phyloP scores from a whole-genome alignment of 1,139 yeast species.

The Diutina siamensis region DNA sequence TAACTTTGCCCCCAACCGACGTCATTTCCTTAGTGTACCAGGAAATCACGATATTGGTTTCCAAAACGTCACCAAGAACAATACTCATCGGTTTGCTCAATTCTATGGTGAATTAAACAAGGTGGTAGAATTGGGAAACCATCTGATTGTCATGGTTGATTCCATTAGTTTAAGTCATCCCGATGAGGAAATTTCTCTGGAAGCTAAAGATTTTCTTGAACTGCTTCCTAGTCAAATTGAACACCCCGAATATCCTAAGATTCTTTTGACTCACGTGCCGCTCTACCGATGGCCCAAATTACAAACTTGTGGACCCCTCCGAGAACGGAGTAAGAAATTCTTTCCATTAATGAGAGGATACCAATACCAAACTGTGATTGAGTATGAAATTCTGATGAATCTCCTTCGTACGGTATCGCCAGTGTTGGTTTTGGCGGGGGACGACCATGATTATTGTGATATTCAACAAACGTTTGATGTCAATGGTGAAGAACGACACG shows the following conservation, averaged over 20 bases:
- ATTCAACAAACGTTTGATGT: slow-evolving; percentile 28
- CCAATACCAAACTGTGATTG: slow-evolving; percentile 71
- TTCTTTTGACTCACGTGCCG: slow-evolving; percentile 75
- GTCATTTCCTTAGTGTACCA: slow-evolving; percentile 53
- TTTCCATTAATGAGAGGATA: slow-evolving; percentile 64
- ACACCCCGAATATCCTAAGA: slow-evolving; percentile 40
- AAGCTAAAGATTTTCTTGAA: slow-evolving; percentile 18
- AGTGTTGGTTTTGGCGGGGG: slow-evolving; percentile 41
- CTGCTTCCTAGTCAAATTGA: slow-evolving; percentile 10
- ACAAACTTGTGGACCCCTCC: slow-evolving; percentile 52
- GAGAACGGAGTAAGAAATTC: slow-evolving; percentile 44
- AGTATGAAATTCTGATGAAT: slow-evolving; percentile 41
- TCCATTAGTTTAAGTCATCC: slow-evolving; percentile 61
- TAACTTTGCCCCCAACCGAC: slow-evolving; percentile 34
- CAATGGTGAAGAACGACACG: slow-evolving; percentile 19
- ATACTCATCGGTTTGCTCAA: slow-evolving; percentile 48
- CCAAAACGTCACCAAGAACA: slow-evolving; percentile 49
- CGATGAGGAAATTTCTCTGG: slow-evolving; percentile 16
- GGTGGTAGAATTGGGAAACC: slow-evolving; percentile 53
- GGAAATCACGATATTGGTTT: slow-evolving; percentile 97
- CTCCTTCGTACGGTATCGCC: slow-evolving; percentile 48
- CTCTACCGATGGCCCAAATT: slow-evolving; percentile 43
- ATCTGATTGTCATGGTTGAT: slow-evolving; percentile 66
- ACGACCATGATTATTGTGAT: slow-evolving; percentile 49
- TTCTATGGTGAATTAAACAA: slow-evolving; percentile 64